Evolutionary conservation across 1,139 yeast genomes (phyloP).

Genomic region (Taphrina flavorubra): DNA sequence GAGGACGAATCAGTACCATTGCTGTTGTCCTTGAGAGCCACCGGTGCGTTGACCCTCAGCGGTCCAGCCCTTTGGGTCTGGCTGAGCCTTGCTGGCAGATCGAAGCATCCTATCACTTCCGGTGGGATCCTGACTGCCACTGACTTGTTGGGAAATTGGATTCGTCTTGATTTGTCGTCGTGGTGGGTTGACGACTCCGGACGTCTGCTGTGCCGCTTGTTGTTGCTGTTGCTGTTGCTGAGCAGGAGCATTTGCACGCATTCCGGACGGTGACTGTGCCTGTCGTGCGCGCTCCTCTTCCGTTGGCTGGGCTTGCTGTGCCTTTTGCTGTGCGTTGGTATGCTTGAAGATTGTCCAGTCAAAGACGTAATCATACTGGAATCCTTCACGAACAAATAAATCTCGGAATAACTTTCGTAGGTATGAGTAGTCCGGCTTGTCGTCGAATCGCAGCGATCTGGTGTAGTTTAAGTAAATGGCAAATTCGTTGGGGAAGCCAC

Average conservation of each 20-base stretch:
- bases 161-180: conserved; percentile 29
- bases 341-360: conserved; percentile 96
- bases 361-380: conserved; percentile 90
- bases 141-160: conserved; percentile 20
- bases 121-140: conserved; percentile 25
- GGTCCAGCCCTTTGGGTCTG: conserved; percentile 17
- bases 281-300: conserved; percentile 22
- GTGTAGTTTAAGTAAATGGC: conserved; percentile 87
- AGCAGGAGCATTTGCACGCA: conserved; percentile 13
- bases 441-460: conserved; percentile 89
- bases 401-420: conserved; percentile 89
- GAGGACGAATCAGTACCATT: conserved; percentile 12
- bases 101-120: conserved; percentile 40
- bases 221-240: conserved; percentile 20
- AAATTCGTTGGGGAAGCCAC: conserved; percentile 91
- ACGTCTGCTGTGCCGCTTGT: conserved; percentile 1
- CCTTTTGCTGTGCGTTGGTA: conserved; percentile 43
- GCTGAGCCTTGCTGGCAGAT: conserved; percentile 34
- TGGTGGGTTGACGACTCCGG: conserved; percentile 38
- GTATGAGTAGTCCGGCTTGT: conserved; percentile 92
- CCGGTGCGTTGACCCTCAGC: conserved; percentile 14
- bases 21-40: conserved; percentile 24
- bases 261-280: conserved; percentile 11
- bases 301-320: conserved; percentile 18
- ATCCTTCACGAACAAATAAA: conserved; percentile 83